Conservation (phyloP, 2,329 filamentous ascomycete species). For the Pyrenophora graminea region DNA sequence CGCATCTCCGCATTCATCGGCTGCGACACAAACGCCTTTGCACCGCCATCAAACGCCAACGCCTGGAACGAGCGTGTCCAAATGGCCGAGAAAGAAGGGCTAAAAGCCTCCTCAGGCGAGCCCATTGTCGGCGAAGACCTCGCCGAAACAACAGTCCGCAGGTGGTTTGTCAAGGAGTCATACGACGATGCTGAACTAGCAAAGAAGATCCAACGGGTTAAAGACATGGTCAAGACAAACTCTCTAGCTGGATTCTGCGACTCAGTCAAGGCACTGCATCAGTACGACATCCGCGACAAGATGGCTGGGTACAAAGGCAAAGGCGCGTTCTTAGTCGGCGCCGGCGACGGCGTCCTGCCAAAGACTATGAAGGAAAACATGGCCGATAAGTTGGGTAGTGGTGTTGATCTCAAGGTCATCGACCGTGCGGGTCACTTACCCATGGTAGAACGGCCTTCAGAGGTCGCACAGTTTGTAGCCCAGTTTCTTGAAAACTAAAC, state of each 20-base stretch:
- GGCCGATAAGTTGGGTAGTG: constrained; percentile 50
- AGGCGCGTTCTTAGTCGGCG: constrained; percentile 72
- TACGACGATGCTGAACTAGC: constrained; percentile 60
- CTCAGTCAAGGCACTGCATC: constrained; percentile 71
- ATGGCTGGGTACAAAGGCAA: constrained; percentile 62
- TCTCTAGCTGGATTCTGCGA: constrained; percentile 70
- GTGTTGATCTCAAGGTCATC: constrained; percentile 67
- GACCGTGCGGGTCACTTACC: constrained; percentile 77
- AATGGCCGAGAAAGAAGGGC: constrained; percentile 63
- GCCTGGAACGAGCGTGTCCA: constrained; percentile 79
- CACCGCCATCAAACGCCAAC: constrained; percentile 72
- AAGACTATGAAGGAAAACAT: constrained; percentile 78
- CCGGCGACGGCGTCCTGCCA: constrained; percentile 73
- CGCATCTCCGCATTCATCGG: constrained; percentile 67
- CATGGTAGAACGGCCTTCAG: constrained; percentile 75
- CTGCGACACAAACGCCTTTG: constrained; percentile 77
- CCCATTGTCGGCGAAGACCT: constrained; percentile 65
- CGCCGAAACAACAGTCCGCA: constrained; percentile 70
- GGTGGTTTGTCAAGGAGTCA: constrained; percentile 71
- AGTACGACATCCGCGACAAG: constrained; percentile 67
- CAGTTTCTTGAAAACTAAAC: constrained; percentile 49
- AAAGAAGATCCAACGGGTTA: constrained; percentile 62
- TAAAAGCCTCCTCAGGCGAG: constrained; percentile 47
- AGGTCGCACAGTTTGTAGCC: constrained; percentile 67
- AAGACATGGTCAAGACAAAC: constrained; percentile 71